Evolutionary conservation across 257 asterid species (phyloP).

Genomic region (Coffea canephora): DNA sequence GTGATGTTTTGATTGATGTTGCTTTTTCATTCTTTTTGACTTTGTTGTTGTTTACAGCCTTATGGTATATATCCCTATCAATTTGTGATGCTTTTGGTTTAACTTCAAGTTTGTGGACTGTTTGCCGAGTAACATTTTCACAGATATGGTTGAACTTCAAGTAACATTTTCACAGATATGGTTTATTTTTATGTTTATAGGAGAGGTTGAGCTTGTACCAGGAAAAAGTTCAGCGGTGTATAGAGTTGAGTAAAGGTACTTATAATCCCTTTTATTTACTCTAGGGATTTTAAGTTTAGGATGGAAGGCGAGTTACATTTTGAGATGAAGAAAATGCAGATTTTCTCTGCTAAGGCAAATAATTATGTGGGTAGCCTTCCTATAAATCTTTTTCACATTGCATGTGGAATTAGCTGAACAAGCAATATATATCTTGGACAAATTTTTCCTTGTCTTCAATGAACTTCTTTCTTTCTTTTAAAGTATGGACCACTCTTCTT

Average conservation of each 20-base stretch:
- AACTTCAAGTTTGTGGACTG: conserved; percentile 9
- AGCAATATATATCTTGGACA: background rate
- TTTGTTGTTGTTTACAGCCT: background rate
- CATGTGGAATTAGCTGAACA: background rate
- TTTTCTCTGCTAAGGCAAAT: background rate
- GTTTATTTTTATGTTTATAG: conserved; percentile 35
- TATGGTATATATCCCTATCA: background rate
- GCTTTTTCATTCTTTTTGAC: background rate
- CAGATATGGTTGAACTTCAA: background rate
- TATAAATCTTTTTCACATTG: background rate
- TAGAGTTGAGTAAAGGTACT: conserved; percentile 72
- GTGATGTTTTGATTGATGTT: background rate
- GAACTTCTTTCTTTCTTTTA: background rate
- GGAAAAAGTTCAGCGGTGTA: conserved; percentile 70
- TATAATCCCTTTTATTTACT: background rate
- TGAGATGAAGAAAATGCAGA: background rate
- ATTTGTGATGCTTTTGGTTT: background rate
- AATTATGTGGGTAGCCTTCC: background rate
- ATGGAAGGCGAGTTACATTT: background rate
- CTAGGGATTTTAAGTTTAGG: background rate
- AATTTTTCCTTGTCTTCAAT: background rate
- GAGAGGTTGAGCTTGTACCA: conserved; percentile 79
- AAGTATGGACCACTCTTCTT: background rate
- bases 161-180: background rate
- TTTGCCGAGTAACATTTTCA: background rate